These are phyloP conservation scores for Ceratocystis eucalypticola DNA, from an alignment of 2,329 filamentous ascomycete species.

Conservation along the genomic window DNA sequence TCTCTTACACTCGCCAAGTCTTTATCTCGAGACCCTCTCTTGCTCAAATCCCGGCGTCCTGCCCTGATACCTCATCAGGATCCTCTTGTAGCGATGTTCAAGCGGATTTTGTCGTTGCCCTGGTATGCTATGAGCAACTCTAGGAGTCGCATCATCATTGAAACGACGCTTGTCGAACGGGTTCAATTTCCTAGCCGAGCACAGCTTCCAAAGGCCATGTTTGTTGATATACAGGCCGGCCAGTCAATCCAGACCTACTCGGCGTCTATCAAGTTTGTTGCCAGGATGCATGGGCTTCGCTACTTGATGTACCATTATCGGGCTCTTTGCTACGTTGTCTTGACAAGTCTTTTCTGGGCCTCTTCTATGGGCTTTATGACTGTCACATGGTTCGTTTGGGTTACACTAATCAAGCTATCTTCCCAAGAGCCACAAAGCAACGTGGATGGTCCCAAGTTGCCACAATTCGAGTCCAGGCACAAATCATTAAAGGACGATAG, in stretches of 20 bases:
- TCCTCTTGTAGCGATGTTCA: constrained; percentile 48
- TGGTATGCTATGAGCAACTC: constrained; percentile 46
- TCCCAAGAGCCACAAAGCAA: neutral
- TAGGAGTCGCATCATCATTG: constrained; percentile 12
- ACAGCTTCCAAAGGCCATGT: constrained; percentile 34
- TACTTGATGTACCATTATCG: constrained; percentile 83
- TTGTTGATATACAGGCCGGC: constrained; percentile 55
- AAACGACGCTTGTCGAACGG: constrained; percentile 58
- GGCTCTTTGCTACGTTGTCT: constrained; percentile 51
- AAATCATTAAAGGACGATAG: neutral
- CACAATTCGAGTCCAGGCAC: neutral
- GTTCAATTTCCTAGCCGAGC: constrained; percentile 43
- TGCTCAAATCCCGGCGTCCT: constrained; percentile 56
- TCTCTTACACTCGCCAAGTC: neutral
- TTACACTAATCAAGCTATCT: constrained; percentile 9
- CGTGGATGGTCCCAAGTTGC: neutral
- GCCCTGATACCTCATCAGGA: constrained; percentile 71
- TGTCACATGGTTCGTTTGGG: constrained; percentile 48
- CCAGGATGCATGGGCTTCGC: constrained; percentile 60
- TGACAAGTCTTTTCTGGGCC: constrained; percentile 62
- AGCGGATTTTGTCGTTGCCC: constrained; percentile 49
- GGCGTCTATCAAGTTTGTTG: constrained; percentile 54
- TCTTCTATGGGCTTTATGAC: constrained; percentile 56
- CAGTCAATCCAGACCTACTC: constrained; percentile 64
- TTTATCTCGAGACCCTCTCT: constrained; percentile 24